Percentiles rank a stretch among this genome's conserved stretches.
Conservation (phyloP, 768 basidiomycete genomes). For the Mycena belliarum region DNA sequence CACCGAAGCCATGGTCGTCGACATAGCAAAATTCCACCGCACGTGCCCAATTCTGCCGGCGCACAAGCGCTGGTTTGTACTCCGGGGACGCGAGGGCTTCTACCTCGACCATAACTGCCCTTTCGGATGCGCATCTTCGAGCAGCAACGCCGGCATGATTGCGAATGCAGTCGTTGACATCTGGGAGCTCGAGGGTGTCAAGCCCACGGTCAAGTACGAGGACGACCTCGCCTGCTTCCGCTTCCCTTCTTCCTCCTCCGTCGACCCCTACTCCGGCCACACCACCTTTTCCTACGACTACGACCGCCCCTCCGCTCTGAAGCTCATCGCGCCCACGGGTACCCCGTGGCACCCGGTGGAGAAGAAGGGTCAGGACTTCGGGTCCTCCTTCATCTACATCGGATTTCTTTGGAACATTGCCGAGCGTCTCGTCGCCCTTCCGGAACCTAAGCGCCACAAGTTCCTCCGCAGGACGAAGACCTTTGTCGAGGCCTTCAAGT, state of each 20-base stretch:
- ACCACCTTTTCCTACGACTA: not conserved
- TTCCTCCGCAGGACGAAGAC: slow-evolving; percentile 12
- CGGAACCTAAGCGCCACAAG: slow-evolving; percentile 22
- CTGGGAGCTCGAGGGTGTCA: not conserved
- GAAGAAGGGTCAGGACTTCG: not conserved
- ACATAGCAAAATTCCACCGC: not conserved
- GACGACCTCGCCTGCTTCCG: not conserved
- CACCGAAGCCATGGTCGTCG: not conserved
- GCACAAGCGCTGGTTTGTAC: not conserved
- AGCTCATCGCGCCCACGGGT: not conserved
- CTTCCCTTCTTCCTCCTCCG: not conserved
- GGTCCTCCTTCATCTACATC: not conserved
- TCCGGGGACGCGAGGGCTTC: not conserved
- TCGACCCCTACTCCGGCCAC: not conserved
- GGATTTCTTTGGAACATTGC: not conserved
- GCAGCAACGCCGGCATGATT: not conserved
- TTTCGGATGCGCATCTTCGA: not conserved
- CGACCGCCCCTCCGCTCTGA: not conserved
- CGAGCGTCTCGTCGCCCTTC: not conserved
- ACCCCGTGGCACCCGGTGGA: not conserved
- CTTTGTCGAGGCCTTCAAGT: not conserved
- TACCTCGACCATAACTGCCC: not conserved
- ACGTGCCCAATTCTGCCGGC: not conserved
- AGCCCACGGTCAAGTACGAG: not conserved
- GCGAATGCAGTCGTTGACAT: not conserved